phyloP scores from a whole-genome alignment of 2,329 filamentous ascomycete species.

The Cadophora malorum region DNA sequence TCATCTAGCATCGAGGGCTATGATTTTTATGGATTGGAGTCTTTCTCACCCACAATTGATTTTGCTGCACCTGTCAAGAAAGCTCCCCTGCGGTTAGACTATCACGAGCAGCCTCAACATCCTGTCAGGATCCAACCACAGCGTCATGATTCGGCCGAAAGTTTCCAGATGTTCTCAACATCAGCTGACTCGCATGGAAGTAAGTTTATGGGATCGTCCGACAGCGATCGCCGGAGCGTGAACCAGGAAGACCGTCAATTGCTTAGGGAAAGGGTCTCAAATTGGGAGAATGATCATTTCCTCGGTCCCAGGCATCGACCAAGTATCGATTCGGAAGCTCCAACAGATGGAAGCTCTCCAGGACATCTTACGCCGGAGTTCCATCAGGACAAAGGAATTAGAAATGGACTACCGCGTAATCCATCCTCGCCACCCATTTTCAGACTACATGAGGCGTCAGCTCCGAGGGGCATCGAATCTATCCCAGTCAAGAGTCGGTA shows the following conservation, averaged over 20 bases:
- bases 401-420: conserved; percentile 22
- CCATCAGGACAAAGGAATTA: conserved; percentile 17
- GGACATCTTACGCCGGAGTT: conserved; percentile 26
- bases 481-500: conserved; percentile 16
- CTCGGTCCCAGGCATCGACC: conserved; percentile 33
- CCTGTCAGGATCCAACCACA: conserved; percentile 41
- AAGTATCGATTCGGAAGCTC: conserved; percentile 38
- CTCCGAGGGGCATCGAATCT: conserved; percentile 22
- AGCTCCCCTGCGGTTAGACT: conserved; percentile 48
- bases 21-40: conserved; percentile 70
- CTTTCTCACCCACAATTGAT: conserved; percentile 57
- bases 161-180: conserved; percentile 65
- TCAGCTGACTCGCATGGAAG: conserved; percentile 56
- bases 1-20: conserved; percentile 58
- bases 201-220: conserved; percentile 48
- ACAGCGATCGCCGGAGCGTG: conserved; percentile 40
- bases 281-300: conserved; percentile 42
- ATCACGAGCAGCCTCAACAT: conserved; percentile 30
- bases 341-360: conserved; percentile 31
- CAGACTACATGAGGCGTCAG: conserved; percentile 39
- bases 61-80: conserved; percentile 54
- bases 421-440: conserved; percentile 36
- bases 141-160: conserved; percentile 65
- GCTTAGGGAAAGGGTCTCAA: conserved; percentile 39
- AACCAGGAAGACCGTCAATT: conserved; percentile 26